phyloP scores from a whole-genome alignment of 2,329 filamentous ascomycete genomes.

The Lizonia empirigonia region DNA sequence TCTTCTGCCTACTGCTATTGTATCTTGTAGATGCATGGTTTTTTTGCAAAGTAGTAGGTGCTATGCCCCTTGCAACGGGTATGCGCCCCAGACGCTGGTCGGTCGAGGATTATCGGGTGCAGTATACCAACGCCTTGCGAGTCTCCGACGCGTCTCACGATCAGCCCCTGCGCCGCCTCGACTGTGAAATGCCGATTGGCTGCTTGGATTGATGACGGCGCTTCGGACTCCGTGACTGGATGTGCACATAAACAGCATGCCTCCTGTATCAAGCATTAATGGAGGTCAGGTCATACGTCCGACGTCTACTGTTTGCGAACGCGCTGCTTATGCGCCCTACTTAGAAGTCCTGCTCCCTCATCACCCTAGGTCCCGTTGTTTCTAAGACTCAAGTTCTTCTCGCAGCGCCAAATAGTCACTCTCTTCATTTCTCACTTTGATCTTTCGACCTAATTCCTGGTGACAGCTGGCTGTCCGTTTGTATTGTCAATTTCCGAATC shows the following conservation, averaged over 20 bases:
- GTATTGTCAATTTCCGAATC: background rate
- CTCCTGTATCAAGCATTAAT: conserved; percentile 24
- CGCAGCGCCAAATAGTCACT: conserved; percentile 15
- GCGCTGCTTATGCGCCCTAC: conserved; percentile 27
- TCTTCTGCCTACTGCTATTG: no score
- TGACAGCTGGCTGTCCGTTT: conserved; percentile 34
- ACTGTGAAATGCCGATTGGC: conserved; percentile 32
- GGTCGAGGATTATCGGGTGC: no score
- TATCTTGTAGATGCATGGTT: no score
- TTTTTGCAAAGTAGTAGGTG: no score
- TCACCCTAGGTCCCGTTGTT: conserved; percentile 15
- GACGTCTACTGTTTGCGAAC: conserved; percentile 33
- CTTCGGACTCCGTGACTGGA: conserved; percentile 25
- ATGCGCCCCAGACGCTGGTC: no score
- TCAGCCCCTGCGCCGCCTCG: conserved; percentile 29
- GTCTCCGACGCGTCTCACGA: conserved; percentile 28
- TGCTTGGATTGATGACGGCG: conserved; percentile 13
- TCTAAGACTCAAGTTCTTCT: conserved; percentile 8
- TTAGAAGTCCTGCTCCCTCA: conserved; percentile 18
- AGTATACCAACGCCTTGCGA: conserved; percentile 6
- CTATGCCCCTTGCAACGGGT: no score
- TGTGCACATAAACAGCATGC: conserved; percentile 11
- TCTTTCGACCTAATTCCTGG: conserved; percentile 4
- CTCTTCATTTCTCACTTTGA: conserved; percentile 17
- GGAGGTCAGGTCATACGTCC: conserved; percentile 29